Evolutionary conservation across 2,329 filamentous ascomycete genomes (phyloP).

Genomic region (Ramularia endophylla): DNA sequence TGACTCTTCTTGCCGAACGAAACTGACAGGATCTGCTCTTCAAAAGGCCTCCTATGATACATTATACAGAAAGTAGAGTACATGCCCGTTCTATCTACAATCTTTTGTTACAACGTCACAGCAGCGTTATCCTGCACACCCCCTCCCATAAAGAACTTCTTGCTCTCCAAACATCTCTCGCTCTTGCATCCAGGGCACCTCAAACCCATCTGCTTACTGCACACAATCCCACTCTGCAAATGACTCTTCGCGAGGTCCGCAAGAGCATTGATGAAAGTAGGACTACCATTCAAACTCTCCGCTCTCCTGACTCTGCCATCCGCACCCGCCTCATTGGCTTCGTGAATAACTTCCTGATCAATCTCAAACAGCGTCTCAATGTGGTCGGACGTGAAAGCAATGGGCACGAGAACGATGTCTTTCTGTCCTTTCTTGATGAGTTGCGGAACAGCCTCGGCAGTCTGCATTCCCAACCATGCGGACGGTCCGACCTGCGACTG

Average conservation of each 20-base stretch:
- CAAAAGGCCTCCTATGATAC: neutral
- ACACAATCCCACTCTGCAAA: conserved; percentile 62
- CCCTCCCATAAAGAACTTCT: conserved; percentile 54
- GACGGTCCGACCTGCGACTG: conserved; percentile 96
- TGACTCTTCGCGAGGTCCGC: conserved; percentile 82
- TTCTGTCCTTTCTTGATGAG: conserved; percentile 89
- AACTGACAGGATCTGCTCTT: neutral
- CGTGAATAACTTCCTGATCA: conserved; percentile 90
- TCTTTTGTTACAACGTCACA: conserved; percentile 21
- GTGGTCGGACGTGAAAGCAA: conserved; percentile 98
- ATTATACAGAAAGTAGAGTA: neutral
- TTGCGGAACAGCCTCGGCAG: conserved; percentile 75
- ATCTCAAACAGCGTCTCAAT: conserved; percentile 96
- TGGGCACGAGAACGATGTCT: conserved; percentile 84
- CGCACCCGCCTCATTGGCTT: conserved; percentile 68
- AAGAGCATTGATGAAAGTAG: conserved; percentile 82
- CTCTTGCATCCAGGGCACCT: conserved; percentile 92
- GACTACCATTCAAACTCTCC: conserved; percentile 86
- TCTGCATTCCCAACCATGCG: conserved; percentile 94
- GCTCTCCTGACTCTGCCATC: conserved; percentile 66
- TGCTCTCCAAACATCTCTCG: conserved; percentile 74
- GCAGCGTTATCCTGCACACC: conserved; percentile 24
- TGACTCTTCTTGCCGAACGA: no score
- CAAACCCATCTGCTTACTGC: conserved; percentile 79
- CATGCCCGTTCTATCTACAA: no score